These are phyloP conservation scores for Cryptococcus neoformans DNA, from an alignment of 1,284 basidiomycete species.

Conservation along the genomic window DNA sequence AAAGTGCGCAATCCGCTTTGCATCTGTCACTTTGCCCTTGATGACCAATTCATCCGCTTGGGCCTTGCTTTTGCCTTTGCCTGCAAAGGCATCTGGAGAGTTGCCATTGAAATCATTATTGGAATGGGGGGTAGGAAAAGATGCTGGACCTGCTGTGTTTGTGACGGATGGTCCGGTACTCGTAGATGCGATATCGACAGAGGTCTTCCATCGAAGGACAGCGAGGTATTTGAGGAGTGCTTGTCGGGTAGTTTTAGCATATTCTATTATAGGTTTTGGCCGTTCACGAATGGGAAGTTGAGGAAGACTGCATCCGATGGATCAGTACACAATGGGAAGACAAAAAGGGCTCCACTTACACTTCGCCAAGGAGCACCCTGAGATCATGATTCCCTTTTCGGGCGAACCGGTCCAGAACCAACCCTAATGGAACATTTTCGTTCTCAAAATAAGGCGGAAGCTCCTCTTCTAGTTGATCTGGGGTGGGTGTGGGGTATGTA, in stretches of 20 bases:
- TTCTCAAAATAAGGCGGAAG: slow-evolving; percentile 40
- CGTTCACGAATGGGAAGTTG: slow-evolving; percentile 23
- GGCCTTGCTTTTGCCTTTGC: slow-evolving; percentile 34
- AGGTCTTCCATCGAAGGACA: slow-evolving; percentile 42
- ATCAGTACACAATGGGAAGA: neutral
- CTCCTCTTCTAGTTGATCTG: slow-evolving; percentile 38
- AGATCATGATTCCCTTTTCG: slow-evolving; percentile 38
- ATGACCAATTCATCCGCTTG: slow-evolving; percentile 6
- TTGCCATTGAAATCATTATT: slow-evolving; percentile 36
- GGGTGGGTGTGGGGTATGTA: slow-evolving; percentile 35
- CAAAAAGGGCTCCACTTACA: slow-evolving; percentile 22
- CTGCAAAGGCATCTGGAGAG: slow-evolving; percentile 23
- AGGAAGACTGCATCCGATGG: slow-evolving; percentile 16
- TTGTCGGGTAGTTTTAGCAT: slow-evolving; percentile 41
- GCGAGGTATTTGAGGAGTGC: slow-evolving; percentile 44
- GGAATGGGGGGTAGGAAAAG: slow-evolving; percentile 43
- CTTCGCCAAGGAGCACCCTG: slow-evolving; percentile 27
- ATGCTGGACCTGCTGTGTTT: slow-evolving; percentile 7
- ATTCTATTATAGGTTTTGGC: slow-evolving; percentile 40
- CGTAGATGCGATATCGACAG: slow-evolving; percentile 30
- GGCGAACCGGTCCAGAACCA: slow-evolving; percentile 32
- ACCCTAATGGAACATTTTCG: slow-evolving; percentile 38
- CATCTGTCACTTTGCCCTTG: slow-evolving; percentile 41
- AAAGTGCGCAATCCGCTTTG: slow-evolving; percentile 38
- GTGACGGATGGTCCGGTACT: slow-evolving; percentile 1